Conservation (phyloP, 129 eudicot species). For the Lactuca saligna region DNA sequence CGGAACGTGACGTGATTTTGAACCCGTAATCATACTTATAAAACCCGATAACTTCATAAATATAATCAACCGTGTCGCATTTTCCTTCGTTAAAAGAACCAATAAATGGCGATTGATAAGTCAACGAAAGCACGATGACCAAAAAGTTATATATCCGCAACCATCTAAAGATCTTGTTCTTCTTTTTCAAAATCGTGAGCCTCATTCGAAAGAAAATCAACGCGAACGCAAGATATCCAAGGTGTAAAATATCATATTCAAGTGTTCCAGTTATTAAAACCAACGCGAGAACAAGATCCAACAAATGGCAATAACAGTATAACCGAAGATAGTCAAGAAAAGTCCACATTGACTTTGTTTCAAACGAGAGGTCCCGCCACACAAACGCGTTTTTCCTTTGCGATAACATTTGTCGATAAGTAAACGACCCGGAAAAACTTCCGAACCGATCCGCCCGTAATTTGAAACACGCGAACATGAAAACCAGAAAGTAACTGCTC, state of each 20-base stretch:
- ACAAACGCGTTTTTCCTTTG: constrained; percentile 41
- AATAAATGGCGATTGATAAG: constrained; percentile 52
- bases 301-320: constrained; percentile 51
- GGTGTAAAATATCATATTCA: constrained; percentile 56
- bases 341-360: constrained; percentile 62
- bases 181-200: constrained; percentile 48
- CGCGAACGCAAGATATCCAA: constrained; percentile 53
- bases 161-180: constrained; percentile 49
- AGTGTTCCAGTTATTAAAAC: constrained; percentile 50
- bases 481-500: constrained; percentile 47
- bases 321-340: constrained; percentile 45
- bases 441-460: constrained; percentile 51
- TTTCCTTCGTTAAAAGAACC: constrained; percentile 49
- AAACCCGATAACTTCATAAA: constrained; percentile 56
- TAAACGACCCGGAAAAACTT: constrained; percentile 38
- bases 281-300: constrained; percentile 56
- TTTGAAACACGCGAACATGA: constrained; percentile 56
- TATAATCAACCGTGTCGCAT: constrained; percentile 42
- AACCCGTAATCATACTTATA: constrained; percentile 56
- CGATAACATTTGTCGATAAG: constrained; percentile 38
- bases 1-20: constrained; percentile 49
- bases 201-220: constrained; percentile 48
- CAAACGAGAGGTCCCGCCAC: constrained; percentile 50
- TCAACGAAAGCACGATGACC: constrained; percentile 46
- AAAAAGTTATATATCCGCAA: constrained; percentile 55